These are phyloP conservation scores for Aaosphaeria arxii DNA, from an alignment of 2,329 filamentous ascomycete genomes.

Conservation along the genomic window DNA sequence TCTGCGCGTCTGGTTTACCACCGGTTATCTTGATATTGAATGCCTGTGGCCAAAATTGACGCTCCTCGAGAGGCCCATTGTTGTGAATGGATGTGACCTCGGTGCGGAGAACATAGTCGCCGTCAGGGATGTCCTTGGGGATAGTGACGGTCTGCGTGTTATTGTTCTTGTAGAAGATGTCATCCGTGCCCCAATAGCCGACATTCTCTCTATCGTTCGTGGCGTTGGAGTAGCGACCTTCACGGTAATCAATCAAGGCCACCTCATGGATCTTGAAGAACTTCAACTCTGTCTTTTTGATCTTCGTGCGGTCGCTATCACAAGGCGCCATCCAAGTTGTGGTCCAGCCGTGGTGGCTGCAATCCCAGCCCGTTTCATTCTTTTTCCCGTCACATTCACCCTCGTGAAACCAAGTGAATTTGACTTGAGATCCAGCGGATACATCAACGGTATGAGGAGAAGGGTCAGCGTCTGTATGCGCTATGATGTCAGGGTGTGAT, in stretches of 20 bases:
- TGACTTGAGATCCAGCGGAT: constrained; percentile 26
- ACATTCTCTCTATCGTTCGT: constrained; percentile 13
- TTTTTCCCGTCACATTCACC: constrained; percentile 21
- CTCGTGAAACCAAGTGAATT: constrained; percentile 29
- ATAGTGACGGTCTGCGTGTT: constrained; percentile 31
- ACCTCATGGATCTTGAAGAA: constrained; percentile 36
- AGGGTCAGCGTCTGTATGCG: constrained; percentile 26
- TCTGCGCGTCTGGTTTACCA: constrained; percentile 19
- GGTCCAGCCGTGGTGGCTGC: constrained; percentile 33
- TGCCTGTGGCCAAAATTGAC: constrained; percentile 35
- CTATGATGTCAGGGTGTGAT: constrained; percentile 27
- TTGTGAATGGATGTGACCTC: constrained; percentile 35
- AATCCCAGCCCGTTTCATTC: constrained; percentile 30
- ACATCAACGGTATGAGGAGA: constrained; percentile 26
- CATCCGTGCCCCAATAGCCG: constrained; percentile 32
- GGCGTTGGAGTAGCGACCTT: constrained; percentile 23
- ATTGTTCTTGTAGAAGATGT: constrained; percentile 32
- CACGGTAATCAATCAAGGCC: constrained; percentile 23
- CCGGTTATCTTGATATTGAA: constrained; percentile 34
- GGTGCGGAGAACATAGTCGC: constrained; percentile 35
- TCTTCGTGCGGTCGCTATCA: constrained; percentile 31
- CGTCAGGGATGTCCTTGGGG: constrained; percentile 27
- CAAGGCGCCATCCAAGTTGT: constrained; percentile 29
- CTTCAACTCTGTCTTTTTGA: constrained; percentile 25
- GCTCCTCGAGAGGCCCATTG: constrained; percentile 26